These are phyloP conservation scores for Adenanthera pavonina DNA, from an alignment of 306 rosid species.

Conservation along the genomic window DNA sequence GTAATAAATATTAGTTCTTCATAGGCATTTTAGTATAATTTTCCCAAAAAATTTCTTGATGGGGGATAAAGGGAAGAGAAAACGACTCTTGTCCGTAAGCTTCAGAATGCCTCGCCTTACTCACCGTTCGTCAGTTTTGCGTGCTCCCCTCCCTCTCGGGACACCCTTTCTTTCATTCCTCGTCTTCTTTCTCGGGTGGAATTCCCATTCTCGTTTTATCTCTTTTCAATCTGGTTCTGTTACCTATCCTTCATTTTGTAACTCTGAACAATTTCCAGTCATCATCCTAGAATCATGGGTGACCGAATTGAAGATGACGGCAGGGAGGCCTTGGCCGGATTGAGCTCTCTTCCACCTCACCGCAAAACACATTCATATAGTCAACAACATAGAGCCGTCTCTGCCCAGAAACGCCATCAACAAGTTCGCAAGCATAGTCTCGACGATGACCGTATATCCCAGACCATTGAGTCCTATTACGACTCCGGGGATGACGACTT, in stretches of 20 bases:
- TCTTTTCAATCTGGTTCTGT: not conserved
- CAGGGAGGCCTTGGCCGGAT: conserved; percentile 60
- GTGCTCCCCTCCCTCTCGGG: conserved; percentile 47
- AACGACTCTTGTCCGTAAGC: conserved; percentile 49
- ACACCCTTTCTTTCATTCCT: conserved; percentile 34
- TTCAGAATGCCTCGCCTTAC: conserved; percentile 48
- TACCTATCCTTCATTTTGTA: not conserved
- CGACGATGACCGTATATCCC: conserved; percentile 65
- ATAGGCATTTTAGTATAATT: no score
- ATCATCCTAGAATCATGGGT: conserved; percentile 48
- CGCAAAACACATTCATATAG: conserved; percentile 87
- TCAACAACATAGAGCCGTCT: conserved; percentile 70
- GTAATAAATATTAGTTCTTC: no score
- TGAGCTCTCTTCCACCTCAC: conserved; percentile 65
- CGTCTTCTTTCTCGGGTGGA: conserved; percentile 30
- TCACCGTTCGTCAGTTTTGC: conserved; percentile 43
- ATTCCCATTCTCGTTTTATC: not conserved
- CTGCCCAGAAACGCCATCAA: conserved; percentile 56
- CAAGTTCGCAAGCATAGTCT: conserved; percentile 85
- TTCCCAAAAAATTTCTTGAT: not conserved
- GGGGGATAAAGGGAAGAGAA: conserved; percentile 11
- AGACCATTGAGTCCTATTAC: conserved; percentile 32
- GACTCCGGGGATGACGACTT: conserved; percentile 75
- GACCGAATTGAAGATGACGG: conserved; percentile 77
- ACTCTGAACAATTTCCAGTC: not conserved